A percentile compares a stretch with the other conserved stretches of the same genome.
Conservation (phyloP, 2,329 filamentous ascomycete genomes). For the Pseudogymnoascus sp. region DNA sequence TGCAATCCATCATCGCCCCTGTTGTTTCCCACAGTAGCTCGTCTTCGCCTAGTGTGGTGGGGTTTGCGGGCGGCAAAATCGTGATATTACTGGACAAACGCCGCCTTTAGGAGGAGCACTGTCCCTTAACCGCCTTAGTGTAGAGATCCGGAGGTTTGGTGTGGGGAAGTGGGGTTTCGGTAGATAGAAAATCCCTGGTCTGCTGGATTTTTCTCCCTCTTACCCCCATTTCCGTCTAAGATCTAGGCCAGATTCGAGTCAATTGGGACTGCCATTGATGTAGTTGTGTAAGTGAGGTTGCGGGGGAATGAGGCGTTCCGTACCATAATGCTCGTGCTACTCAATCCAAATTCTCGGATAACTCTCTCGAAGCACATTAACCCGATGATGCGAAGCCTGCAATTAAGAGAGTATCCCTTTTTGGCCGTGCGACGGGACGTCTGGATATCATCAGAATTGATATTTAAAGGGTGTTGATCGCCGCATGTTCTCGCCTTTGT, state of each 20-base stretch:
- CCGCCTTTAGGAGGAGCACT: not conserved
- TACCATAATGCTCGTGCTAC: not conserved
- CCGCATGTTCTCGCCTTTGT: not conserved
- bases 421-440: not conserved
- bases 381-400: not conserved
- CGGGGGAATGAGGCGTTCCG: not conserved
- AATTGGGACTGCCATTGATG: not conserved
- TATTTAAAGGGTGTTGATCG: not conserved
- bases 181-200: not conserved
- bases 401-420: not conserved
- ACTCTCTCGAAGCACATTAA: not conserved
- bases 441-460: not conserved
- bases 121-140: not conserved
- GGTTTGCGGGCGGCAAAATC: not conserved
- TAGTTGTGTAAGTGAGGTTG: not conserved
- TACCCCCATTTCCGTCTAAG: not conserved
- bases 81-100: not conserved
- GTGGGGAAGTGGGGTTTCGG: not conserved
- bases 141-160: not conserved
- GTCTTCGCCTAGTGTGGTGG: not conserved
- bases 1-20: not conserved
- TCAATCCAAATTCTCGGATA: not conserved
- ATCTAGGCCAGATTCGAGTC: not conserved
- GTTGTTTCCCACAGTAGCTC: not conserved
- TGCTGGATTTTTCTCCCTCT: not conserved